Conservation (phyloP, 768 basidiomycete genomes). For the Trichaptum fuscoviolaceum region DNA sequence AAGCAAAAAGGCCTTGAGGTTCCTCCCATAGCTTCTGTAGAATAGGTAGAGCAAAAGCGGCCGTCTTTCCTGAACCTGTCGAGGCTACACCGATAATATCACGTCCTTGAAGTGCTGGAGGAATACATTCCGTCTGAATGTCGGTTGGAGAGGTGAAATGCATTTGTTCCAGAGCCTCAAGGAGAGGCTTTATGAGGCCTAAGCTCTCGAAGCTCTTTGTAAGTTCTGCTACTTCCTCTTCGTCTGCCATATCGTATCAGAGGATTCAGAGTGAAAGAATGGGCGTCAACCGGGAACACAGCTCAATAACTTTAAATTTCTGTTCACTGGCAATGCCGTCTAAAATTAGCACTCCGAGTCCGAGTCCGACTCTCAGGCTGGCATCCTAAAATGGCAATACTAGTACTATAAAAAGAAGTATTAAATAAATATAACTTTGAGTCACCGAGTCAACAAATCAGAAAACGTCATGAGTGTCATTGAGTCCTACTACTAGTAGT, state of each 20-base stretch:
- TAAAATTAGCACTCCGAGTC: too few species aligned
- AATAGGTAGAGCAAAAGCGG: conserved; percentile 94
- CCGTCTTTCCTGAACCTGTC: conserved; percentile 97
- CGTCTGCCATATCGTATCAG: not conserved
- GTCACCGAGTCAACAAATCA: too few species aligned
- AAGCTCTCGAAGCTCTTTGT: conserved; percentile 69
- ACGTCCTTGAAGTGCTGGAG: conserved; percentile 82
- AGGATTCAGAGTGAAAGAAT: not conserved
- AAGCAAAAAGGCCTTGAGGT: conserved; percentile 88
- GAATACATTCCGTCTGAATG: conserved; percentile 83
- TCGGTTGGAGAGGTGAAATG: conserved; percentile 84
- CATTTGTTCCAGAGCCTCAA: conserved; percentile 77
- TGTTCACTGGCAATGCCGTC: too few species aligned
- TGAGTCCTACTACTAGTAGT: too few species aligned
- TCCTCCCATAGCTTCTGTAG: conserved; percentile 96
- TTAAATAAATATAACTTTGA: too few species aligned
- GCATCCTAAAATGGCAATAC: too few species aligned
- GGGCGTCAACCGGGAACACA: too few species aligned
- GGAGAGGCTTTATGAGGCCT: conserved; percentile 84
- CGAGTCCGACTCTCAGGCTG: too few species aligned
- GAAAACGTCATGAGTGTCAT: too few species aligned
- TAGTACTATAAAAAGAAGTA: too few species aligned
- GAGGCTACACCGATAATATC: conserved; percentile 99
- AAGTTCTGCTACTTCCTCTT: conserved; percentile 16
- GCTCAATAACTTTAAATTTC: too few species aligned